A percentile compares a stretch with the other conserved stretches of the same genome.
These are phyloP conservation scores for Cicer arietinum DNA, from an alignment of 306 rosid genomes.

Conservation along the genomic window DNA sequence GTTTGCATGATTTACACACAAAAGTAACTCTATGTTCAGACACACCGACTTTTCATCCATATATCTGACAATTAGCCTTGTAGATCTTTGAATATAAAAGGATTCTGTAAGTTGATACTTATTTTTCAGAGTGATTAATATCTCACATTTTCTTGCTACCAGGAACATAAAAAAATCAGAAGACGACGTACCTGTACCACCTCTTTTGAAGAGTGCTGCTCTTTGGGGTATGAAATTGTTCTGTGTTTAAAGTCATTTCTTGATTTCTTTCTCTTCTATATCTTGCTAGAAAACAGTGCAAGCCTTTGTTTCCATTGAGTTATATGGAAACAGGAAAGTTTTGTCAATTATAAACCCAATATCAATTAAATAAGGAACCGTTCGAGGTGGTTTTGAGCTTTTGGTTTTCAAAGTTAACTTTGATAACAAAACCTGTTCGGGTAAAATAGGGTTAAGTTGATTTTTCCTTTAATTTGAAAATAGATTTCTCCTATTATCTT, in stretches of 20 bases:
- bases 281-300: constrained; percentile 1
- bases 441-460: no score
- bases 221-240: constrained; percentile 61
- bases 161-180: constrained; percentile 88
- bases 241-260: constrained; percentile 30
- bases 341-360: constrained; percentile 11
- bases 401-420: no score
- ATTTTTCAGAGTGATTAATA: constrained; percentile 22
- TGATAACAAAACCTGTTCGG: no score
- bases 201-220: constrained; percentile 82
- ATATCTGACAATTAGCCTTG: not conserved
- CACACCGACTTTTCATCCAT: not conserved
- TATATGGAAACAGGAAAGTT: constrained; percentile 27
- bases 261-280: constrained; percentile 20
- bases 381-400: no score
- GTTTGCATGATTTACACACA: constrained; percentile 32
- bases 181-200: constrained; percentile 90
- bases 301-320: constrained; percentile 14
- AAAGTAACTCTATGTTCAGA: constrained; percentile 14
- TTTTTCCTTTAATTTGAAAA: no score
- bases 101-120: not conserved
- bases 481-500: no score
- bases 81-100: constrained; percentile 17
- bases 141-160: constrained; percentile 56
- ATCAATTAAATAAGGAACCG: no score